Percentiles rank a stretch among this genome's conserved stretches.
phyloP scores from a whole-genome alignment of 495 filamentous ascomycete genomes.

The Podospora bellae-mahoneyi region DNA sequence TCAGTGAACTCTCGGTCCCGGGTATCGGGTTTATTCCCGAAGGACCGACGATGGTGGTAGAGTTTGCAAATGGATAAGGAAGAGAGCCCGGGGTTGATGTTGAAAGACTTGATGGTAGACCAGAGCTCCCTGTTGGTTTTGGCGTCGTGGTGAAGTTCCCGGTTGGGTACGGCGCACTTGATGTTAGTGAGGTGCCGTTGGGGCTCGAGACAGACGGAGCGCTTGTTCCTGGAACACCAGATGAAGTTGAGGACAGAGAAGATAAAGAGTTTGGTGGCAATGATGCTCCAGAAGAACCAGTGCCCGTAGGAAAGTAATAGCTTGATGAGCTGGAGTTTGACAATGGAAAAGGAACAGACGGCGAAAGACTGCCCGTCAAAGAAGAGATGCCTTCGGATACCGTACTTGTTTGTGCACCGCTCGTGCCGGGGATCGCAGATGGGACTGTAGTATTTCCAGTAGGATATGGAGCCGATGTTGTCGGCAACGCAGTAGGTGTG shows the following conservation, averaged over 20 bases:
- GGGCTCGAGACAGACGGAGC: background rate
- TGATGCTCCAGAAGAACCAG: background rate
- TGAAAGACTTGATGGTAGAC: background rate
- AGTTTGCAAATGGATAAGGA: background rate
- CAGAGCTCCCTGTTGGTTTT: background rate
- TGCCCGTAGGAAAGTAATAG: background rate
- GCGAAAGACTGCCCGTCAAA: background rate
- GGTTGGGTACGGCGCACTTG: background rate
- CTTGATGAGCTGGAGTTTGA: constrained; percentile 12
- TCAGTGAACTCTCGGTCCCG: background rate
- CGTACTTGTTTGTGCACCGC: background rate
- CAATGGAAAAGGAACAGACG: constrained; percentile 15
- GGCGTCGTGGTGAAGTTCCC: constrained; percentile 1
- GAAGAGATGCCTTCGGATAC: background rate
- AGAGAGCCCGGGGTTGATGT: background rate
- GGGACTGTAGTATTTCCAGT: constrained; percentile 13
- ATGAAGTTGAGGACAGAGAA: background rate
- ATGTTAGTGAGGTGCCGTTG: background rate
- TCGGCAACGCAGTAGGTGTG: constrained; percentile 1
- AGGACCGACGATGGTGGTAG: background rate
- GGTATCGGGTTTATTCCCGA: background rate
- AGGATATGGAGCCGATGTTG: constrained; percentile 13
- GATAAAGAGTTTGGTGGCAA: background rate
- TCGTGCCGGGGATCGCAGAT: background rate
- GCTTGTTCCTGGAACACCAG: constrained; percentile 1